phyloP scores from a whole-genome alignment of 164 flowering plant species.

The Kingdonia uniflora region DNA sequence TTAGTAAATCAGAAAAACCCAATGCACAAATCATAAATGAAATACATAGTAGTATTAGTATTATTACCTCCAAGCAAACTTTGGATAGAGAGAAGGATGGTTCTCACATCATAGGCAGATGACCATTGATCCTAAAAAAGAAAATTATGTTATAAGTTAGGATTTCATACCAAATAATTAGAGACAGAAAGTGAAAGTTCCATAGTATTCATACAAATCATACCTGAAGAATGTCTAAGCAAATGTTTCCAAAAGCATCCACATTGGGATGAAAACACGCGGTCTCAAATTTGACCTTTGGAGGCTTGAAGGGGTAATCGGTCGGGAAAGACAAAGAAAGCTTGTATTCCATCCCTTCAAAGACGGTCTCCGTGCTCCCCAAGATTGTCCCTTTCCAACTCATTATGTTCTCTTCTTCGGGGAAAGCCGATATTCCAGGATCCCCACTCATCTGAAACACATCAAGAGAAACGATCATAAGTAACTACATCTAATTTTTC shows the following conservation, averaged over 20 bases:
- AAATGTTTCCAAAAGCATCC: constrained; percentile 73
- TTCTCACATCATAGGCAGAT: constrained; percentile 94
- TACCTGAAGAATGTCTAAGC: constrained; percentile 95
- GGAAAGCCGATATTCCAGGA: constrained; percentile 79
- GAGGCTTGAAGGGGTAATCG: constrained; percentile 91
- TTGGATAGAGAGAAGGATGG: constrained; percentile 77
- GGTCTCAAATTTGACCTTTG: constrained; percentile 86
- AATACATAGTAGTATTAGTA: background rate
- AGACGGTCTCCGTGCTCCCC: constrained; percentile 91
- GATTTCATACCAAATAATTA: background rate
- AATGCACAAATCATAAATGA: background rate
- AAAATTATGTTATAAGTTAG: background rate
- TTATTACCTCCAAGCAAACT: constrained; percentile 63
- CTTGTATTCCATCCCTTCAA: constrained; percentile 84
- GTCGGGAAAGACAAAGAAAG: constrained; percentile 57
- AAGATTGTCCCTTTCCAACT: constrained; percentile 89
- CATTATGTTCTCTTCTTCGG: constrained; percentile 92
- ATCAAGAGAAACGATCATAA: too few relatives aligned
- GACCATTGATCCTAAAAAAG: constrained; percentile 84
- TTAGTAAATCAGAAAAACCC: background rate
- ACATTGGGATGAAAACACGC: constrained; percentile 90
- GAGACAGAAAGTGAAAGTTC: background rate
- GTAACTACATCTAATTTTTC: too few relatives aligned
- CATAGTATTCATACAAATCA: too few relatives aligned
- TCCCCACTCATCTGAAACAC: constrained; percentile 67